phyloP scores from a whole-genome alignment of 2,329 filamentous ascomycete genomes.

The Alternaria sp. region DNA sequence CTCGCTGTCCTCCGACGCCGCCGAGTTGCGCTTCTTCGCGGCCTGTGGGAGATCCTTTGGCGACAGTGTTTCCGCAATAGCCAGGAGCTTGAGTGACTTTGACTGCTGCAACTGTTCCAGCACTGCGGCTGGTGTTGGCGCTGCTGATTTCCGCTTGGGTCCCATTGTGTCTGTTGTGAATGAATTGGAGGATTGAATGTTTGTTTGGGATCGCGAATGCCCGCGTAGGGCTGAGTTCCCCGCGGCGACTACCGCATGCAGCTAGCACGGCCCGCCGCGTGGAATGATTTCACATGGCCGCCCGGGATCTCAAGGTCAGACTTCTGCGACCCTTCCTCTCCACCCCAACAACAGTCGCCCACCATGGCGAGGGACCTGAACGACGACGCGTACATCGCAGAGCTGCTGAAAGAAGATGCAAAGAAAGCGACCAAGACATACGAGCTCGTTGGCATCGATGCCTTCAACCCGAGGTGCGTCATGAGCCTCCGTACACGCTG shows the following conservation, averaged over 20 bases:
- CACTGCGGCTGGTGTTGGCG: slow-evolving; percentile 36
- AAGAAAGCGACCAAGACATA: slow-evolving; percentile 75
- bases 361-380: slow-evolving; percentile 32
- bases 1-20: slow-evolving; percentile 73
- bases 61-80: slow-evolving; percentile 76
- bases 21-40: slow-evolving; percentile 52
- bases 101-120: slow-evolving; percentile 64
- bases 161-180: slow-evolving; percentile 27
- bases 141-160: slow-evolving; percentile 29
- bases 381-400: slow-evolving; percentile 80
- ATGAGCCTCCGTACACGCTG: slow-evolving; percentile 6
- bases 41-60: slow-evolving; percentile 54
- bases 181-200: slow-evolving; percentile 17
- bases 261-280: slow-evolving; percentile 3
- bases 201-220: slow-evolving; percentile 36
- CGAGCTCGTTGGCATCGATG: slow-evolving; percentile 74
- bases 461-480: slow-evolving; percentile 63
- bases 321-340: not conserved
- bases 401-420: slow-evolving; percentile 80
- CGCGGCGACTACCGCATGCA: slow-evolving; percentile 26
- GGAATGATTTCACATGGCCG: slow-evolving; percentile 8
- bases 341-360: not conserved
- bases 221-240: slow-evolving; percentile 24
- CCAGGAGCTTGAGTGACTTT: slow-evolving; percentile 72
- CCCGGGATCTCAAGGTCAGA: not conserved